These are phyloP conservation scores for Plasmodium berghei DNA, from an alignment of 169 alveolate species.

Conservation along the genomic window DNA sequence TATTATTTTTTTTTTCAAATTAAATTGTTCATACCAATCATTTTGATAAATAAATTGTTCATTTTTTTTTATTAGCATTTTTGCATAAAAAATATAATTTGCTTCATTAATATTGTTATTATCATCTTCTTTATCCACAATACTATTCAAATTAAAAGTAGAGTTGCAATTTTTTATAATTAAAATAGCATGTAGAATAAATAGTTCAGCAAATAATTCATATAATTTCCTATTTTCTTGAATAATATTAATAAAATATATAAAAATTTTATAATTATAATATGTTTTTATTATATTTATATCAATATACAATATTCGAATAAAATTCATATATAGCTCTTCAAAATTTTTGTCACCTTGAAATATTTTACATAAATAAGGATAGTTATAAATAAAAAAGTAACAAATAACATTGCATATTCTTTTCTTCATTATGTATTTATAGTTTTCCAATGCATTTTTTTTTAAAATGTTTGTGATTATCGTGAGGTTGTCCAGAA, in stretches of 20 bases:
- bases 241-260: slow-evolving; percentile 13
- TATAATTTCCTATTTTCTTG: background rate
- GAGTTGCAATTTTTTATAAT: slow-evolving; percentile 11
- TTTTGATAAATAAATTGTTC: background rate
- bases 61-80: slow-evolving; percentile 17
- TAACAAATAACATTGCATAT: slow-evolving; percentile 16
- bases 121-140: background rate
- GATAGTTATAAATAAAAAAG: slow-evolving; percentile 47
- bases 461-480: slow-evolving; percentile 13
- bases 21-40: slow-evolving; percentile 49
- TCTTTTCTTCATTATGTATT: slow-evolving; percentile 17
- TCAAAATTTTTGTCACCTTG: slow-evolving; percentile 12
- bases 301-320: slow-evolving; percentile 38
- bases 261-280: slow-evolving; percentile 14
- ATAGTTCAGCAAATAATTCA: slow-evolving; percentile 8
- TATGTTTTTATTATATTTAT: slow-evolving; percentile 32
- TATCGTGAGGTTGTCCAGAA: slow-evolving; percentile 5
- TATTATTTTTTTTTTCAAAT: slow-evolving; percentile 11
- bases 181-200: slow-evolving; percentile 27
- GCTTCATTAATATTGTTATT: background rate
- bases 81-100: background rate
- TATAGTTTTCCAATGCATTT: slow-evolving; percentile 27
- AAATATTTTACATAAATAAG: slow-evolving; percentile 12
- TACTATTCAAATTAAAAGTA: background rate
- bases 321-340: slow-evolving; percentile 19